phyloP scores from a whole-genome alignment of 2,329 filamentous ascomycete species.

The Neonectria punicea region DNA sequence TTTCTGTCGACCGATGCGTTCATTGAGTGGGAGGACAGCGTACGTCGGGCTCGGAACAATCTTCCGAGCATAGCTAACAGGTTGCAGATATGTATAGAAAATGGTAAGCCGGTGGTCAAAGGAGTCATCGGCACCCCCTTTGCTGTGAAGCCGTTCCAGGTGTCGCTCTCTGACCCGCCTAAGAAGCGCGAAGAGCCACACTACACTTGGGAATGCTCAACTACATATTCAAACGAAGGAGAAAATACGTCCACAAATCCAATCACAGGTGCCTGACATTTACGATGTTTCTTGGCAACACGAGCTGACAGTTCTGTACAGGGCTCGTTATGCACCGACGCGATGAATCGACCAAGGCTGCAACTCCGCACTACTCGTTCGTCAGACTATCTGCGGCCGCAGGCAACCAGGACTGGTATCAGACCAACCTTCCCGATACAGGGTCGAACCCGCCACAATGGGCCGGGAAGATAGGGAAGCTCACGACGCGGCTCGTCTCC shows the following conservation, averaged over 20 bases:
- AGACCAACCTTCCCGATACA: conserved; percentile 56
- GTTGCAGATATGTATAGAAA: conserved; percentile 55
- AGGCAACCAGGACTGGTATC: conserved; percentile 63
- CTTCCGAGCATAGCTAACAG: conserved; percentile 16
- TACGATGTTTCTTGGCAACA: not conserved
- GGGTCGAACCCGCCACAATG: conserved; percentile 52
- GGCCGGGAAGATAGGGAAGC: conserved; percentile 58
- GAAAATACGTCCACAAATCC: conserved; percentile 48
- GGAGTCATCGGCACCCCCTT: conserved; percentile 65
- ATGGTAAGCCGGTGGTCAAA: conserved; percentile 54
- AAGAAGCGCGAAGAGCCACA: conserved; percentile 48
- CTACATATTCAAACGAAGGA: conserved; percentile 53
- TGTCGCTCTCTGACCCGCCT: conserved; percentile 51
- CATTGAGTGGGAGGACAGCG: conserved; percentile 65
- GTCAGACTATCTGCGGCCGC: conserved; percentile 64
- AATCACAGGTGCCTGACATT: conserved; percentile 28
- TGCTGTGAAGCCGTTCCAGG: conserved; percentile 61
- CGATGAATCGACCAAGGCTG: conserved; percentile 33
- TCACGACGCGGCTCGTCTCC: conserved; percentile 56
- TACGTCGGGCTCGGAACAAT: conserved; percentile 40
- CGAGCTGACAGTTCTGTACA: conserved; percentile 36
- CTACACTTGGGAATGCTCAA: conserved; percentile 56
- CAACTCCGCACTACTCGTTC: conserved; percentile 61
- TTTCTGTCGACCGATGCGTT: conserved; percentile 64
- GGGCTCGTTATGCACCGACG: conserved; percentile 58